Evolutionary conservation across 2,329 filamentous ascomycete species (phyloP).

Genomic region (Chaetomiaceae sp.): DNA sequence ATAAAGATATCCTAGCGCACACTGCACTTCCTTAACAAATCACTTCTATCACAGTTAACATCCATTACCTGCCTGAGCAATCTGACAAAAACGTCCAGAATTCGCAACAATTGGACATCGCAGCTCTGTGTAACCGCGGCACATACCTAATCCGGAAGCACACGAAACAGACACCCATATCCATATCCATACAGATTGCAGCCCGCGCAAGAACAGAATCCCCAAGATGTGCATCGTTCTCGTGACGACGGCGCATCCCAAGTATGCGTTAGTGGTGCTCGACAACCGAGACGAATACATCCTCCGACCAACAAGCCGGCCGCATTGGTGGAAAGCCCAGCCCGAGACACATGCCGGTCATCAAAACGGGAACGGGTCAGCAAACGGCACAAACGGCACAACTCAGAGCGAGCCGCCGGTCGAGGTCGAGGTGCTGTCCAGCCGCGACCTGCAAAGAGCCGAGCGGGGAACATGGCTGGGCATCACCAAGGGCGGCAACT

Average conservation of each 20-base stretch:
- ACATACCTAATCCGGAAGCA: too few species aligned
- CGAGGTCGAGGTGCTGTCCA: conserved; percentile 48
- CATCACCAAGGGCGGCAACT: conserved; percentile 53
- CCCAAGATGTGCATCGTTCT: conserved; percentile 69
- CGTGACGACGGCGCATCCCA: conserved; percentile 68
- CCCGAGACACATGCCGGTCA: conserved; percentile 28
- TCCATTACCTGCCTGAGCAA: too few species aligned
- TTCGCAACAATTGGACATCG: too few species aligned
- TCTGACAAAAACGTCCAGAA: too few species aligned
- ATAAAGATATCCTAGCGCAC: too few species aligned
- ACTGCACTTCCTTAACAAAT: too few species aligned
- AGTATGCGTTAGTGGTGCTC: conserved; percentile 68
- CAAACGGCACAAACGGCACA: conserved; percentile 7
- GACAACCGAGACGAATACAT: conserved; percentile 76
- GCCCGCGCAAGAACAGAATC: too few species aligned
- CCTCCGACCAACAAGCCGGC: conserved; percentile 57
- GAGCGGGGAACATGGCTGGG: conserved; percentile 65
- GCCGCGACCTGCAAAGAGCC: conserved; percentile 56
- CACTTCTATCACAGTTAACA: too few species aligned
- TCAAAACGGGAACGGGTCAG: conserved; percentile 5
- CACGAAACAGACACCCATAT: too few species aligned
- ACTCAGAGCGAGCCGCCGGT: background rate
- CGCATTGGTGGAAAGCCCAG: conserved; percentile 56
- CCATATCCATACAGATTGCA: too few species aligned
- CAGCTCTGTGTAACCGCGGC: too few species aligned